Conservation (phyloP, 2,329 filamentous ascomycete species). For the Bipolaris bicolor region DNA sequence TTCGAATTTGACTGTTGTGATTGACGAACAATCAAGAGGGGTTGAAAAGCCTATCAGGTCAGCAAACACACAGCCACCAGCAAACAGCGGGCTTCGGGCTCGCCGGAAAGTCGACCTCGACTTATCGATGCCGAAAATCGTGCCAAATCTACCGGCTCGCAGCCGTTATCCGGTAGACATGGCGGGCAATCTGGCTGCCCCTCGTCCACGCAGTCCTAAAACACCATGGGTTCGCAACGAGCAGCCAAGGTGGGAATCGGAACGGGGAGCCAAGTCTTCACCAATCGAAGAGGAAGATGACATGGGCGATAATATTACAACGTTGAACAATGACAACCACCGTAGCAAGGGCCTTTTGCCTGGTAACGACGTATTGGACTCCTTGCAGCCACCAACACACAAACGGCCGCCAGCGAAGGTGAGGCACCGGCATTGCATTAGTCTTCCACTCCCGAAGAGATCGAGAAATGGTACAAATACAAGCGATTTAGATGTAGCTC, state of each 20-base stretch:
- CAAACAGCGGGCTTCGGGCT: conserved; percentile 31
- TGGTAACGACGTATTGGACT: conserved; percentile 12
- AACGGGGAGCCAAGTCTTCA: conserved; percentile 13
- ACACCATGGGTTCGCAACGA: conserved; percentile 29
- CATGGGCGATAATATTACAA: not conserved
- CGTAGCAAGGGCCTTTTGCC: conserved; percentile 15
- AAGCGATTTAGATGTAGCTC: conserved; percentile 20
- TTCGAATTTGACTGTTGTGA: conserved; percentile 4
- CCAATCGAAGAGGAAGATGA: conserved; percentile 23
- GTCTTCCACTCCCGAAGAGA: conserved; percentile 14
- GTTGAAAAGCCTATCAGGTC: not conserved
- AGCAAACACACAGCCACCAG: not conserved
- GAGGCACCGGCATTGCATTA: conserved; percentile 22
- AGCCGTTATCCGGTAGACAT: conserved; percentile 17
- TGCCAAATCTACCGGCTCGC: conserved; percentile 30
- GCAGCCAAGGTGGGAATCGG: conserved; percentile 20
- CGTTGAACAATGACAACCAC: not conserved
- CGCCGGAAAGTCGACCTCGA: conserved; percentile 39
- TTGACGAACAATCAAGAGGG: not conserved
- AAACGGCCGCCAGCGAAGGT: conserved; percentile 16
- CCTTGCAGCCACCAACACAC: conserved; percentile 13
- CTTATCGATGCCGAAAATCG: conserved; percentile 31
- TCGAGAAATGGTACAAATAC: conserved; percentile 20
- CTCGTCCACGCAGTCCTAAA: conserved; percentile 37
- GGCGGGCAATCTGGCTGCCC: conserved; percentile 25